Evolutionary conservation across 371 early-diverging fungal genomes (phyloP).

Genomic region (Syncephalastrum sp.): DNA sequence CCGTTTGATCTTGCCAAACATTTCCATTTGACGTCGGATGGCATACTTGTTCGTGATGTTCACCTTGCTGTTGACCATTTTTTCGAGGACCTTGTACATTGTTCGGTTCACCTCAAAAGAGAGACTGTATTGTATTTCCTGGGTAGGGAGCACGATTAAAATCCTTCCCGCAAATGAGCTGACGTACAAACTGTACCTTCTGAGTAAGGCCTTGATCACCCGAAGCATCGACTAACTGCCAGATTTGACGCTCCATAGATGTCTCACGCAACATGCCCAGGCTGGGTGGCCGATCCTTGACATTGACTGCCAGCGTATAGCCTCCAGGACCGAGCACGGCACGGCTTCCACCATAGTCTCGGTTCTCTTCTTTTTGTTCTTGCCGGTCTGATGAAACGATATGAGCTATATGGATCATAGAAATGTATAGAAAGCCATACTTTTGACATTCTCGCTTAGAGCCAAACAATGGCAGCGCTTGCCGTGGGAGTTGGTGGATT

Average conservation of each 20-base stretch:
- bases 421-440: too few relatives aligned
- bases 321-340: too few relatives aligned
- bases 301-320: too few relatives aligned
- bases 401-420: too few relatives aligned
- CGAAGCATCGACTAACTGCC: slow-evolving; percentile 16
- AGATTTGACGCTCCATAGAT: slow-evolving; percentile 17
- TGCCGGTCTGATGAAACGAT: too few relatives aligned
- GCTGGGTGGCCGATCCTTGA: not conserved
- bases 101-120: slow-evolving; percentile 18
- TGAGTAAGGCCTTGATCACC: slow-evolving; percentile 23
- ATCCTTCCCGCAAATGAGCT: not conserved
- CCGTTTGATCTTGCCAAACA: slow-evolving; percentile 31
- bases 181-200: slow-evolving; percentile 14
- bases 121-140: slow-evolving; percentile 14
- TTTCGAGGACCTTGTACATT: slow-evolving; percentile 23
- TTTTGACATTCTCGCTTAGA: too few relatives aligned
- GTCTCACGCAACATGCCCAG: slow-evolving; percentile 13
- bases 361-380: too few relatives aligned
- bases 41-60: slow-evolving; percentile 8
- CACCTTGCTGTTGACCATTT: slow-evolving; percentile 1
- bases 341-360: too few relatives aligned
- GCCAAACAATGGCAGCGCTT: too few relatives aligned
- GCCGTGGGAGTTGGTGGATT: too few relatives aligned
- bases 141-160: not conserved
- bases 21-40: slow-evolving; percentile 30